Base-by-base conservation (phyloP, 2,329 filamentous ascomycete genomes). In the Ceratocystis alfenasii region DNA sequence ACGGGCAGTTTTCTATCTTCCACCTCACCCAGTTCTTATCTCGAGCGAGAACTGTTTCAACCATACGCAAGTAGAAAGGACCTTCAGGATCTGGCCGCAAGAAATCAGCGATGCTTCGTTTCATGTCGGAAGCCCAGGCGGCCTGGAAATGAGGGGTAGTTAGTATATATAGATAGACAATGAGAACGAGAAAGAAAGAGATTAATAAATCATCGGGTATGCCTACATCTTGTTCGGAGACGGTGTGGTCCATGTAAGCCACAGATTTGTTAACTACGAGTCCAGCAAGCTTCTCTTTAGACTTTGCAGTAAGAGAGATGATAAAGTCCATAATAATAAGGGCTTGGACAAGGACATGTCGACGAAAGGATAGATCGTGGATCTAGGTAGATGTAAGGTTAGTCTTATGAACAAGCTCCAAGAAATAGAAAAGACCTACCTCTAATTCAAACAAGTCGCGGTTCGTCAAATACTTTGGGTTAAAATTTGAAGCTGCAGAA, bases 11-110 rank as follows among this genome's bases (percentile, higher is more conserved):
- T 74, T 96, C 91, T 68, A 93, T 87, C 77, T 99, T 99, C 94
- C 94, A 99, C 69, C 91, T 87, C 57, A 95, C 91, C 95, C 95
- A 99, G 73, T 97, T 96, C 78, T 96, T 97, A 75, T 99, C 94
- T 69, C 94, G 83, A 28, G 90, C 90, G 36, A 99, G 83, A 41
- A 99, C 93, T 12, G 92, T 97, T 74, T 97, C 93, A 41, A 99
- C 91, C 84, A 97, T 95, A 48, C 94, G 87, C 76, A 91, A 88
- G 75, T 97, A 99, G 75, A 95, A 95, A 69, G 90, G 89, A 36
- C 94, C 94, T 72, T 95, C 92, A 53, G 81, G 77, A 22, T 89
- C 89, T 71, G 87, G 82, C 72, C 88, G 88, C 66, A 99, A 82
- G 75, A 96, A 96, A 67, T 85, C 84, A 67, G 88, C 88, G 71